phyloP scores from a whole-genome alignment of 257 asterid species.

The Ophiorrhiza pumila region DNA sequence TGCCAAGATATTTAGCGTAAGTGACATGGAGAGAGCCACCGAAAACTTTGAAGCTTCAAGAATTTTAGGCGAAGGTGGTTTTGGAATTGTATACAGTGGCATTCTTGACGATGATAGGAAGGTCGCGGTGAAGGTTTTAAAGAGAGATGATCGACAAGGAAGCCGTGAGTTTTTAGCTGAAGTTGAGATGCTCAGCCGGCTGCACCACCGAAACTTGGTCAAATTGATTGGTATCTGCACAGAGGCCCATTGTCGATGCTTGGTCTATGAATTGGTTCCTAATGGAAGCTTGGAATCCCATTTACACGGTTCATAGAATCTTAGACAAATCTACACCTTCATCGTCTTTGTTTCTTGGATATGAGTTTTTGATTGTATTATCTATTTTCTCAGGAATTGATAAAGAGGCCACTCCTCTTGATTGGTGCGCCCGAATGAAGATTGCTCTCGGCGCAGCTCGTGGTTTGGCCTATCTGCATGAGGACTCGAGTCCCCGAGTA shows the following conservation, averaged over 20 bases:
- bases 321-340: background rate
- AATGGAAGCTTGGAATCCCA: conserved; percentile 93
- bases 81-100: conserved; percentile 87
- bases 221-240: conserved; percentile 79
- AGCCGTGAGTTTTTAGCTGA: conserved; percentile 87
- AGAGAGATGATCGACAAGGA: conserved; percentile 80
- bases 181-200: conserved; percentile 90
- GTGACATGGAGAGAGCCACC: conserved; percentile 61
- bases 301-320: conserved; percentile 59
- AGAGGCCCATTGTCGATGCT: conserved; percentile 63
- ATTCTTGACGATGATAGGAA: conserved; percentile 66
- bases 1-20: conserved; percentile 57
- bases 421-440: conserved; percentile 78
- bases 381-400: conserved; percentile 51
- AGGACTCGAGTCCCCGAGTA: conserved; percentile 95
- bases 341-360: background rate
- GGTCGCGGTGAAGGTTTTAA: conserved; percentile 78
- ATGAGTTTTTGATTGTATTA: background rate
- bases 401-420: conserved; percentile 64
- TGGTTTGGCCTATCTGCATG: conserved; percentile 89
- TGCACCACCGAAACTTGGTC: conserved; percentile 84
- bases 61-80: conserved; percentile 86
- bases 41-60: conserved; percentile 47
- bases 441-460: conserved; percentile 90
- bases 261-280: conserved; percentile 80